Evolutionary conservation across 2,329 filamentous ascomycete genomes (phyloP).

Genomic region (Alternaria sp.): DNA sequence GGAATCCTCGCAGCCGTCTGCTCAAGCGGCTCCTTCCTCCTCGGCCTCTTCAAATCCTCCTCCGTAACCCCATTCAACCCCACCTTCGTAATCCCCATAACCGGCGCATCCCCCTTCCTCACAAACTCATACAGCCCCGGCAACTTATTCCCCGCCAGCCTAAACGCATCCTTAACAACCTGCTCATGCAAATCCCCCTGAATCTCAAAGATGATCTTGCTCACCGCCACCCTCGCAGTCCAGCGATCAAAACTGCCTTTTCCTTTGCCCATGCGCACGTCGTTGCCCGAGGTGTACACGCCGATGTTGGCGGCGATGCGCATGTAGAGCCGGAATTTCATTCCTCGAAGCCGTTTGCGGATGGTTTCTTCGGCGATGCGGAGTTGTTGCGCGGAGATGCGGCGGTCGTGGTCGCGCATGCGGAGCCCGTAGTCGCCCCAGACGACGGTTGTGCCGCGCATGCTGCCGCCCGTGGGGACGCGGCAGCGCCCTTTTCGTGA

Average conservation of each 20-base stretch:
- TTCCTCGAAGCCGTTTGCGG: constrained; percentile 82
- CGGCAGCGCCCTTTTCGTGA: constrained; percentile 86
- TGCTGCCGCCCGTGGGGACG: constrained; percentile 88
- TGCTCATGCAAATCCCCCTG: constrained; percentile 94
- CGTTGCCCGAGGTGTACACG: constrained; percentile 94
- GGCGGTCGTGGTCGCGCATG: constrained; percentile 90
- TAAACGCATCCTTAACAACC: constrained; percentile 90
- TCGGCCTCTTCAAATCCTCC: constrained; percentile 81
- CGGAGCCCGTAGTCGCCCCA: constrained; percentile 97
- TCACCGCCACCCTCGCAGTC: constrained; percentile 88
- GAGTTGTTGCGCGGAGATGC: constrained; percentile 84
- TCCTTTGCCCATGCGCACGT: constrained; percentile 98
- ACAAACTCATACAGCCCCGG: constrained; percentile 94
- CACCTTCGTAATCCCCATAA: constrained; percentile 92
- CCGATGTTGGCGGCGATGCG: constrained; percentile 90
- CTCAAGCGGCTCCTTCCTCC: constrained; percentile 67
- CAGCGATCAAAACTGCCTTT: constrained; percentile 98
- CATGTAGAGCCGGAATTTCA: constrained; percentile 92
- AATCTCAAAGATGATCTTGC: constrained; percentile 90
- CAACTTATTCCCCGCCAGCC: constrained; percentile 92
- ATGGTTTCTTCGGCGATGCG: constrained; percentile 95
- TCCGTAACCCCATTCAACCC: constrained; percentile 75
- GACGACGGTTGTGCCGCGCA: constrained; percentile 90
- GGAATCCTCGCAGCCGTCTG: constrained; percentile 71
- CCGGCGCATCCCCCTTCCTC: constrained; percentile 84